These are phyloP conservation scores for Beauveria pseudobassiana DNA, from an alignment of 2,329 filamentous ascomycete genomes.

Conservation along the genomic window DNA sequence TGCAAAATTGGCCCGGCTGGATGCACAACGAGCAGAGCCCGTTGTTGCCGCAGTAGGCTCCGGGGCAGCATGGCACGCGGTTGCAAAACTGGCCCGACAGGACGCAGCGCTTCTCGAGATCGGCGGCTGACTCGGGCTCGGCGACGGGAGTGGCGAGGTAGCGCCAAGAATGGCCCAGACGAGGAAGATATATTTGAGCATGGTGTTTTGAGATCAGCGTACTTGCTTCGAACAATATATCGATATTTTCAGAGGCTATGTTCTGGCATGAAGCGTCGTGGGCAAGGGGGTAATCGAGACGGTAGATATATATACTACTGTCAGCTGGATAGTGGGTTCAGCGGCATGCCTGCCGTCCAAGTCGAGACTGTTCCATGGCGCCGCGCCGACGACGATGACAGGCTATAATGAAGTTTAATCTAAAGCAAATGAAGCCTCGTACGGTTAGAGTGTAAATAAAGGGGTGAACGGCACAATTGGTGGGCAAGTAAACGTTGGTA, in stretches of 20 bases:
- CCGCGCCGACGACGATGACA: background rate
- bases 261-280: no score
- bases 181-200: background rate
- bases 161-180: background rate
- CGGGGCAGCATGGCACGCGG: conserved; percentile 8
- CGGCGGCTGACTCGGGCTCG: background rate
- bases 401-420: background rate
- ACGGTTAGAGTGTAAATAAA: no score
- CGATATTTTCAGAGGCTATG: no score
- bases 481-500: background rate
- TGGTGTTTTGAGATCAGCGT: background rate
- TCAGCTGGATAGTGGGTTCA: background rate
- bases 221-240: no score
- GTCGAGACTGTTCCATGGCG: background rate
- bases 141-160: background rate
- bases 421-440: background rate
- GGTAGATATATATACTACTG: background rate
- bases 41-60: conserved; percentile 9
- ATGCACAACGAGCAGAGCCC: background rate
- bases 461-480: no score
- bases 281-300: no score
- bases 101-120: conserved; percentile 1
- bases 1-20: conserved; percentile 6
- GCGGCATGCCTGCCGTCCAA: background rate
- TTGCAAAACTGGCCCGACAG: background rate